Evolutionary conservation across 1,139 yeast genomes (phyloP), one percentile per base, ranked within the genome.

Genomic region (Lodderomyces elongisporus): DNA sequence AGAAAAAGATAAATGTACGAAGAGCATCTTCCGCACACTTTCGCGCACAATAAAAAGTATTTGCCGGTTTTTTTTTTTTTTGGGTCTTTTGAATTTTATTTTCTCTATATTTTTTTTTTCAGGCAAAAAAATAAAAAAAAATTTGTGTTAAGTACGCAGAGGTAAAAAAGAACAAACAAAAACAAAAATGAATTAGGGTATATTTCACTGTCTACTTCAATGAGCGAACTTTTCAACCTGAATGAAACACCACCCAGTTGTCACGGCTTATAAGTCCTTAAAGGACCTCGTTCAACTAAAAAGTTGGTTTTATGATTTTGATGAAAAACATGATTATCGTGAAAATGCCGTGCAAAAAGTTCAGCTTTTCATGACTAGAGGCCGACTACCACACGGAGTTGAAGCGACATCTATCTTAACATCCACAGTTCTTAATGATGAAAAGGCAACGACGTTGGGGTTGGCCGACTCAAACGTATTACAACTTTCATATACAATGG

Each of bases 401-500:
- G 72, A 66, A 36, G 63, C 79, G 21, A 87, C 96, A 0, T 70
- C 82, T 0, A 59, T 74, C 32, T 50, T 88, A 12, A 71, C 79
- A 0, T 69, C 84, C 4, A 70, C 81, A 1, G 47, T 61, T 3
- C 45, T 80, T 7, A 70, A 63, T 35, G 46, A 49, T 4, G 22
- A 17, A 4, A 17, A 31, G n/a, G 27, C 31, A 12, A 14, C 14
- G 5, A 35, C 33, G 7, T 28, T 28, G 6, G n/a, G n/a, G n/a
- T n/a, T n/a, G n/a, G n/a, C n/a, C n/a, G 68, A 64, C 34, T 34
- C 64, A 5, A 49, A 50, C 27, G 42, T 58, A 1, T 43, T 65
- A 14, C 68, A 79, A 34, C 51, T 79, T 41, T 66, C 83, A 2
- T 80, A 83, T 45, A 65, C 95, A 0, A 81, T 85, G 87, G 78